These are phyloP conservation scores for Prunus mongolica DNA, from an alignment of 306 rosid species.

Conservation along the genomic window DNA sequence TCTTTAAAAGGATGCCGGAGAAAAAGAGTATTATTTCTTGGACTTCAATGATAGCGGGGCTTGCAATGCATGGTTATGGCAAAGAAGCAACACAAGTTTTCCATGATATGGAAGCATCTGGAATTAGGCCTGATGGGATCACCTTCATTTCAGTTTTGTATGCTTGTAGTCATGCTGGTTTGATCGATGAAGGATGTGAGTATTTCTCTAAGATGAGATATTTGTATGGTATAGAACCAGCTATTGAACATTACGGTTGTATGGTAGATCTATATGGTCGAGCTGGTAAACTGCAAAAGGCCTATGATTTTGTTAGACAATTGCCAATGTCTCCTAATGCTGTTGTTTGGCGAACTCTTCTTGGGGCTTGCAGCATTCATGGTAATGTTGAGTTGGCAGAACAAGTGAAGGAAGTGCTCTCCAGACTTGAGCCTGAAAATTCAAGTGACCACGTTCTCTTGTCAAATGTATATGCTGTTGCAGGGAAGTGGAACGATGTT, in stretches of 20 bases:
- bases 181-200: conserved; percentile 55
- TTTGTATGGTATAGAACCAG: conserved; percentile 53
- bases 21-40: conserved; percentile 60
- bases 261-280: conserved; percentile 87
- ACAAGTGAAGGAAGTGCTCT: conserved; percentile 63
- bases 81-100: conserved; percentile 63
- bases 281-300: conserved; percentile 67
- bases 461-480: conserved; percentile 69
- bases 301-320: conserved; percentile 56
- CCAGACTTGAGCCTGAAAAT: conserved; percentile 64
- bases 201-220: conserved; percentile 64
- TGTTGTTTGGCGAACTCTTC: conserved; percentile 83
- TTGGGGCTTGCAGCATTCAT: conserved; percentile 91
- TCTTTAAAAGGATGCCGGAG: conserved; percentile 52
- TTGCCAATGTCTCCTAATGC: conserved; percentile 71
- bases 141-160: conserved; percentile 70
- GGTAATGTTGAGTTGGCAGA: conserved; percentile 67
- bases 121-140: conserved; percentile 62
- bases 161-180: conserved; percentile 78
- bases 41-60: conserved; percentile 73
- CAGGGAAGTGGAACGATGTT: conserved; percentile 83
- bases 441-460: conserved; percentile 76
- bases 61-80: conserved; percentile 85
- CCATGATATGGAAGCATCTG: conserved; percentile 57
- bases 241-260: conserved; percentile 78